Conservation (phyloP, 768 basidiomycete genomes). For the Tulasnella sp. region DNA sequence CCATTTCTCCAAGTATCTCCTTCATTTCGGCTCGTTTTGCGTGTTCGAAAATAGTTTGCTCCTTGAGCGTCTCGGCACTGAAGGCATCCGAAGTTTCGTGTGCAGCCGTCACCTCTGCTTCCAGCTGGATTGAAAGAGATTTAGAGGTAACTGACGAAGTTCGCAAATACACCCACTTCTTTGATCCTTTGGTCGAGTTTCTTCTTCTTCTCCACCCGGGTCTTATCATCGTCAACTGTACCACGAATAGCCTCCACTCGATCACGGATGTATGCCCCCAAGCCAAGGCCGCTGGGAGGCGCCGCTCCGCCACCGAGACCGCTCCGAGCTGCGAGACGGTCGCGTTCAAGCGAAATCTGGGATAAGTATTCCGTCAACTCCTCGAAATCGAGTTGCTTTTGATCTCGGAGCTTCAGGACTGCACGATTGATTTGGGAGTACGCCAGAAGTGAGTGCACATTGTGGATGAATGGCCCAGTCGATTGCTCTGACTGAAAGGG, state of each 20-base stretch:
- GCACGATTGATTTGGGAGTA: conserved; percentile 88
- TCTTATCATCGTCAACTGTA: conserved; percentile 75
- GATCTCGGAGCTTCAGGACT: conserved; percentile 92
- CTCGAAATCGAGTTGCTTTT: conserved; percentile 98
- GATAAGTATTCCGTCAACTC: conserved; percentile 92
- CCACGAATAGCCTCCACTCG: conserved; percentile 85
- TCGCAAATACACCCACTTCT: conserved; percentile 43
- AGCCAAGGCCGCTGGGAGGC: conserved; percentile 44
- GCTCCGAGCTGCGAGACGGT: conserved; percentile 80
- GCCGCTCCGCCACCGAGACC: conserved; percentile 58
- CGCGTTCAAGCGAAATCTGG: conserved; percentile 85
- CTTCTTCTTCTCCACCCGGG: conserved; percentile 84
- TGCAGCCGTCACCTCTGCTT: conserved; percentile 91
- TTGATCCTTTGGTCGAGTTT: conserved; percentile 92
- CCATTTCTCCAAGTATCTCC: conserved; percentile 78
- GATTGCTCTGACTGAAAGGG: conserved; percentile 38
- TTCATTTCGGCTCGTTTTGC: conserved; percentile 96
- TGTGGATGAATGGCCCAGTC: conserved; percentile 80
- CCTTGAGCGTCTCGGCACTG: conserved; percentile 85
- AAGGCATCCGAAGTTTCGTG: conserved; percentile 96
- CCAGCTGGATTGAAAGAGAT: conserved; percentile 48
- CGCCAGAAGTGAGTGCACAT: conserved; percentile 83
- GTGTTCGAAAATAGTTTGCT: conserved; percentile 81
- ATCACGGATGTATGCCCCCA: conserved; percentile 85
- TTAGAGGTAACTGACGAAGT: background rate